Percentiles rank a stretch among this genome's conserved stretches.
phyloP scores from a whole-genome alignment of 441 rosid species.

The Capsella rubella region DNA sequence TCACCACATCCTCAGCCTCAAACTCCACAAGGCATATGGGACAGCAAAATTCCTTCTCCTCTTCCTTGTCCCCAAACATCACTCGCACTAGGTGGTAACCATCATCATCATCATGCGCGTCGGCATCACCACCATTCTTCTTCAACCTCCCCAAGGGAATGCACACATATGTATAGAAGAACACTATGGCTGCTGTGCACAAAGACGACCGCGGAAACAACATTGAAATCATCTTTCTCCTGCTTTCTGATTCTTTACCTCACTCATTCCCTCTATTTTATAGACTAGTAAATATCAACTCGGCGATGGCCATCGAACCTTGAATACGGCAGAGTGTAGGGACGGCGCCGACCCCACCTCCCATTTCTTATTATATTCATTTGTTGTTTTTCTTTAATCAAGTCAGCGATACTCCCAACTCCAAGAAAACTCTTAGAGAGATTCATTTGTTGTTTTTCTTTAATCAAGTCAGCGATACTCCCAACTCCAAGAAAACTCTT shows the following conservation, averaged over 20 bases:
- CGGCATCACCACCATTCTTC: constrained; percentile 18
- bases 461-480: constrained; percentile 41
- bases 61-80: constrained; percentile 52
- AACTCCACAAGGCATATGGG: constrained; percentile 70
- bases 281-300: constrained; percentile 16
- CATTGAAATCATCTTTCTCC: constrained; percentile 51
- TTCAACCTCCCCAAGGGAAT: constrained; percentile 49
- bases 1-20: constrained; percentile 56
- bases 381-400: constrained; percentile 26
- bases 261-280: constrained; percentile 22
- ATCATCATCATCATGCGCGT: constrained; percentile 30
- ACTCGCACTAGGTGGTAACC: constrained; percentile 32
- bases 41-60: constrained; percentile 51
- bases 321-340: constrained; percentile 46
- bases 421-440: constrained; percentile 34
- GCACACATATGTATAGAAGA: constrained; percentile 64
- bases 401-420: constrained; percentile 41
- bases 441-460: constrained; percentile 23
- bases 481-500: constrained; percentile 37
- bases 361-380: constrained; percentile 34
- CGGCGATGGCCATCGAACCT: constrained; percentile 35
- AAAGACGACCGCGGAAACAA: constrained; percentile 53
- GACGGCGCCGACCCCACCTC: constrained; percentile 72
- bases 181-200: constrained; percentile 54
- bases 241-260: constrained; percentile 19